Percentiles rank a stretch among this genome's conserved stretches.
Evolutionary conservation across 164 flowering plant genomes (phyloP).

Genomic region (Akebia trifoliata): DNA sequence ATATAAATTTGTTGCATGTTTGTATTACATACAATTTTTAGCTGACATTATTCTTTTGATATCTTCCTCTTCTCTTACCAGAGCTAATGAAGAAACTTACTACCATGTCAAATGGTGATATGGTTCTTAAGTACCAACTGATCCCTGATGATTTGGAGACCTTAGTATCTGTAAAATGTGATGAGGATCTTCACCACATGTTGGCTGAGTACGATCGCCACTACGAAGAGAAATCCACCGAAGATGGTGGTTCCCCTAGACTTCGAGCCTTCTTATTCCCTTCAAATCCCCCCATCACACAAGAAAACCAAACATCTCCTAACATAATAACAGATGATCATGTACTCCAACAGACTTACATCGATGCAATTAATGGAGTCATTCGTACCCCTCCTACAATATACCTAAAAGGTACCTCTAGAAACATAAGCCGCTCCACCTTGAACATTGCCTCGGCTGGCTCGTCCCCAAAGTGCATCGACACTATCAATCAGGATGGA

Average conservation of each 20-base stretch:
- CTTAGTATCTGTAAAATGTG: constrained; percentile 63
- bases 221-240: constrained; percentile 10
- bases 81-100: constrained; percentile 69
- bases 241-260: constrained; percentile 30
- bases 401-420: constrained; percentile 11
- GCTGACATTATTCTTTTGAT: neutral
- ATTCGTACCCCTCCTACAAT: constrained; percentile 14
- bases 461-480: constrained; percentile 47
- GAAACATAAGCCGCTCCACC: constrained; percentile 13
- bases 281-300: constrained; percentile 21
- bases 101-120: constrained; percentile 40
- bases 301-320: constrained; percentile 20
- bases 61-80: constrained; percentile 26
- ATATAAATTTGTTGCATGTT: neutral
- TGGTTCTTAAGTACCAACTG: constrained; percentile 76
- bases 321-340: constrained; percentile 20
- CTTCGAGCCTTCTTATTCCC: constrained; percentile 78
- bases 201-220: constrained; percentile 61
- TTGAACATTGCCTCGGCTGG: constrained; percentile 42
- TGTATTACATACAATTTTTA: neutral
- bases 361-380: constrained; percentile 79
- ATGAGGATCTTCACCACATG: constrained; percentile 85
- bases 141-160: constrained; percentile 75
- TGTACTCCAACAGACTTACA: constrained; percentile 56
- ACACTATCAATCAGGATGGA: constrained; percentile 15